These are phyloP conservation scores for Candida sp. DNA, from an alignment of 1,139 yeast genomes.

Conservation along the genomic window DNA sequence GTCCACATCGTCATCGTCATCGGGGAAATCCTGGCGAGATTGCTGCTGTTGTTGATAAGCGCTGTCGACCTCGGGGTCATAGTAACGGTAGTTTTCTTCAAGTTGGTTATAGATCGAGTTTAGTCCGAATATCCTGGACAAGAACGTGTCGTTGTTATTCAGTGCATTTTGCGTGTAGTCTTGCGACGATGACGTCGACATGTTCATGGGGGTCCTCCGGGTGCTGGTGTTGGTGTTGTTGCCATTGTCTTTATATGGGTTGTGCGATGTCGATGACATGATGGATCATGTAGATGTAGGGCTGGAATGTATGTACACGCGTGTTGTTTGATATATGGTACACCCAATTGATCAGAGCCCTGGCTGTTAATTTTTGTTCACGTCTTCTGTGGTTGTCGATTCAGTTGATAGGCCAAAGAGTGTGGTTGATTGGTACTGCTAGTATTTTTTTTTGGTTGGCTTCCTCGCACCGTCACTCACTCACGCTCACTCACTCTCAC, in stretches of 20 bases:
- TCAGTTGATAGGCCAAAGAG: background rate
- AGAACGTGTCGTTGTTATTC: slow-evolving; percentile 47
- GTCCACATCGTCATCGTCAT: background rate
- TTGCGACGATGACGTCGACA: background rate
- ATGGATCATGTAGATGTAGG: background rate
- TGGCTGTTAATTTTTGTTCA: background rate
- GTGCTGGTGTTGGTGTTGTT: background rate
- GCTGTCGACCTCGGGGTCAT: slow-evolving; percentile 38
- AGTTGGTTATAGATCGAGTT: slow-evolving; percentile 52
- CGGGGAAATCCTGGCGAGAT: slow-evolving; percentile 1
- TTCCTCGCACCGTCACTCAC: too few species aligned
- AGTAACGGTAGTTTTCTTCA: slow-evolving; percentile 42
- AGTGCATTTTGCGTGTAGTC: background rate
- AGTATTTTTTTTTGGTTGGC: background rate
- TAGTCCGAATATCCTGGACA: slow-evolving; percentile 60
- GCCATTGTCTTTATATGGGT: slow-evolving; percentile 5
- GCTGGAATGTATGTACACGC: background rate
- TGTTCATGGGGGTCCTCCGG: background rate
- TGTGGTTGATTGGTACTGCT: background rate
- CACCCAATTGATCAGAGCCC: background rate
- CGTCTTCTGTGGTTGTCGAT: background rate
- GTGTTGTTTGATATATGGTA: background rate
- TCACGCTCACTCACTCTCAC: too few species aligned
- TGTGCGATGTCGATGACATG: slow-evolving; percentile 3
- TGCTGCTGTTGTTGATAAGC: slow-evolving; percentile 13